Base-by-base conservation (phyloP, 352 stramenopile species). In the Phytopythium vexans region DNA sequence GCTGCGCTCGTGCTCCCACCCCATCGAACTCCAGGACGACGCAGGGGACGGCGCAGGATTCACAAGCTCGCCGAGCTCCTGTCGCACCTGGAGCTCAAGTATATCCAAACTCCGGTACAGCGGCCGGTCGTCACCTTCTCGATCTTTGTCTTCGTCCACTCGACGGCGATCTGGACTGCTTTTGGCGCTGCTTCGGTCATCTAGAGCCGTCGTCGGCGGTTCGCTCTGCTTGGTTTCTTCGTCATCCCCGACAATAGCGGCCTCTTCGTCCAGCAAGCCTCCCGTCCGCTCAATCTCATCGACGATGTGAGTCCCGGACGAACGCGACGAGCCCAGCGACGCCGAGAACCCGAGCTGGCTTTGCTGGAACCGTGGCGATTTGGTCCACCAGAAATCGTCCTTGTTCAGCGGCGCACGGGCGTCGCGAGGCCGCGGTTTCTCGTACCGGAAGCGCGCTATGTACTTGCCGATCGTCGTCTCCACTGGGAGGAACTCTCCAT, bases 331-430 rank as follows among this genome's bases (percentile, higher is more conserved):
- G 27, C 60, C 56, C 47, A 48, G 55, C 37, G 62, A 66, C 39
- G 54, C 63, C 15, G 54, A 11, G 0, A 21, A 41, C 11, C n/a
- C 45, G 46, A 49, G 44, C 36, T 10, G 49, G 56, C 57, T 56
- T 16, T 56, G 62, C 11, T 49, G 15, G 21, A 58, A 64, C 7
- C 62, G 62, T 44, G 67, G 66, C n/a, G 69, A 73, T 31, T 50
- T 53, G 32, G 66, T 75, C 77, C 77, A 89, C 77, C 77, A 89
- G 40, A 89, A 89, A 31, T 86, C 74, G 3, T 62, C 60, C 5
- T 45, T 48, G 3, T 45, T 34, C 2, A 70, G 56, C 0, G 53
- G 56, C n/a, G n/a, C 39, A 10, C 77, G 70, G 49, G 53, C 34
- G n/a, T 82, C 74, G 7, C 78, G 62, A 0, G 78, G 71, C 41